Evolutionary conservation across 257 asterid species (phyloP).

Genomic region (Solanum verrucosum): DNA sequence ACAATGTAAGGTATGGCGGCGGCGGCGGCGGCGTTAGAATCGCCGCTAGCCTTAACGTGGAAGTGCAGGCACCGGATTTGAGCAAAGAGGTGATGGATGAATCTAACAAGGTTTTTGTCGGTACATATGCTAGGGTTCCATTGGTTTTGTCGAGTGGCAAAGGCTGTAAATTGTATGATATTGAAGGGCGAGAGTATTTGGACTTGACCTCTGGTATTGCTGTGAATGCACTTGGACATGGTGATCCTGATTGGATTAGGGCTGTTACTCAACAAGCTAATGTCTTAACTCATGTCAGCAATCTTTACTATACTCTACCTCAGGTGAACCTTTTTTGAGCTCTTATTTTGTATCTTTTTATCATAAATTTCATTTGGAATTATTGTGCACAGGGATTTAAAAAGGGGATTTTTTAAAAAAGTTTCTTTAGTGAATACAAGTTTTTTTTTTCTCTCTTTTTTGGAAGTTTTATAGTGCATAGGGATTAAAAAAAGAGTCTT

Average conservation of each 20-base stretch:
- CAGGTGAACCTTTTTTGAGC: constrained; percentile 37
- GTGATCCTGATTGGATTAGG: constrained; percentile 73
- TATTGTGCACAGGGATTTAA: neutral
- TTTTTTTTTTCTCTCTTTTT: neutral
- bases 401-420: neutral
- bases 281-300: constrained; percentile 76
- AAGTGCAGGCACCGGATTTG: constrained; percentile 19
- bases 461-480: neutral
- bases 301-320: constrained; percentile 52
- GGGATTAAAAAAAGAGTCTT: neutral
- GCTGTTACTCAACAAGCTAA: constrained; percentile 63
- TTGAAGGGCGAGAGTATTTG: constrained; percentile 81
- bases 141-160: constrained; percentile 65
- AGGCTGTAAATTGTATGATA: constrained; percentile 75
- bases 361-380: neutral
- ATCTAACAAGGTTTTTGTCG: constrained; percentile 59
- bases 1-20: neutral
- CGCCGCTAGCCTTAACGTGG: constrained; percentile 40
- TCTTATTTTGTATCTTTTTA: neutral
- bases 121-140: constrained; percentile 77
- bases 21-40: neutral
- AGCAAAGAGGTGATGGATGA: constrained; percentile 56
- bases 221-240: constrained; percentile 91
- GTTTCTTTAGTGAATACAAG: neutral
- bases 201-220: constrained; percentile 86